Base-by-base conservation (phyloP, 73 alveolate species). In the Blepharisma japonicum region DNA sequence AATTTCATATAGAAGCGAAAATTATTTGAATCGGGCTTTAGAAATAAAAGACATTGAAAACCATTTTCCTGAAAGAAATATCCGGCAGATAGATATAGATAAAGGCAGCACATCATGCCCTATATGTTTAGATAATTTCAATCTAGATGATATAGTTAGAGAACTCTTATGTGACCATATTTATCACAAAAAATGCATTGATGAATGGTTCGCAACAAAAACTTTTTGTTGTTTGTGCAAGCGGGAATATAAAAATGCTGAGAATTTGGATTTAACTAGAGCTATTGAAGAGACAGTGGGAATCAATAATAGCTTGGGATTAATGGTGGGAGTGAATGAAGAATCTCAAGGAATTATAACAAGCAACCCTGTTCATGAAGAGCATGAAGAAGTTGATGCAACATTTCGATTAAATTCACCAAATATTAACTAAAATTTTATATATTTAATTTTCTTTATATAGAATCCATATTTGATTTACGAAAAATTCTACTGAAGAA, bases 121-220 rank as follows among this genome's bases (percentile, higher is more conserved):
- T 11, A 38, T 61, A 25, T 61, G 77, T 71, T 61, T 61, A 4
- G 77, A 61, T 38, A 21, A 61, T 61, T 61, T 61, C 4, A 61
- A 20, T 61, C n/a, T 14, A 11, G 14, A n/a, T 11, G 77, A 61
- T 61, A 38, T 9, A 1, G 53, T 61, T 20, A 61, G 77, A 27
- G n/a, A 61, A 3, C 77, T 61, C 21, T 11, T 11, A 61, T 61
- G 77, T 38, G 21, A 61, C 20, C 77, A 61, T 61, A 61, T 61
- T 61, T 61, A 21, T 27, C 77, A 61, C 21, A 61, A 11, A 61
- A 61, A 61, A 61, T 61, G 77, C 50, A 61, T 61, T 61, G 77
- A 61, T 61, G 77, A 61, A 4, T 61, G 77, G 50, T 9, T 27
- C 2, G 14, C 53, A 25, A 21, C 50, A 25, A 9, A 61, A 9